These are phyloP conservation scores for Phyllosticta citrichinensis DNA, from an alignment of 2,329 filamentous ascomycete species.

Conservation along the genomic window DNA sequence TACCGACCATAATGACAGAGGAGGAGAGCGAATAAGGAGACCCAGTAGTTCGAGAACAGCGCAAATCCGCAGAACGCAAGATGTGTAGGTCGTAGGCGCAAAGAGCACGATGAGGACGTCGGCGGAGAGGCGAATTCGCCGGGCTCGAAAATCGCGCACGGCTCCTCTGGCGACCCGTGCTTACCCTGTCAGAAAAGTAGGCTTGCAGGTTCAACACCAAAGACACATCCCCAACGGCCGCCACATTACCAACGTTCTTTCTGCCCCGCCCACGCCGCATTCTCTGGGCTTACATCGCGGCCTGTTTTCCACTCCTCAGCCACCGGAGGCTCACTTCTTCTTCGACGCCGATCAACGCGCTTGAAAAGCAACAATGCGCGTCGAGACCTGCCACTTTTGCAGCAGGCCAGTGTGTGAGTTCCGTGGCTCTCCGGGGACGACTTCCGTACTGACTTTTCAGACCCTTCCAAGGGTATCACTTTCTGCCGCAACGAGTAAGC, in stretches of 20 bases:
- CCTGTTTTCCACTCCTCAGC: background rate
- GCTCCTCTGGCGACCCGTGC: background rate
- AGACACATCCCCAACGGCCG: background rate
- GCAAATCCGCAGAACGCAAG: background rate
- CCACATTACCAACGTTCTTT: background rate
- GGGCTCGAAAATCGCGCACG: background rate
- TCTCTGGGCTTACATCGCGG: background rate
- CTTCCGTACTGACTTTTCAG: background rate
- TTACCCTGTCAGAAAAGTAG: background rate
- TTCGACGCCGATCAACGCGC: constrained; percentile 11
- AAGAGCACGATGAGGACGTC: background rate
- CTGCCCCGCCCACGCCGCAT: background rate
- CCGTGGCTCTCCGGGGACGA: background rate
- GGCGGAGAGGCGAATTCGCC: background rate
- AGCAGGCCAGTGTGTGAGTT: constrained; percentile 29
- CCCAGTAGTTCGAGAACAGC: background rate
- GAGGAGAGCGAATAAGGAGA: background rate
- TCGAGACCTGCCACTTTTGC: constrained; percentile 58
- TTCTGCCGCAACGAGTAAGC: constrained; percentile 49
- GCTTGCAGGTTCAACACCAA: background rate
- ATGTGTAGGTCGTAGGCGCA: background rate
- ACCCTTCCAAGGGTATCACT: constrained; percentile 42
- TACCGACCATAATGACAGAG: constrained; percentile 44
- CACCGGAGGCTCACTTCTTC: background rate
- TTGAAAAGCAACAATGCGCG: constrained; percentile 21